Base-by-base conservation (phyloP, 2,329 filamentous ascomycete genomes). In the Nemania sp. region DNA sequence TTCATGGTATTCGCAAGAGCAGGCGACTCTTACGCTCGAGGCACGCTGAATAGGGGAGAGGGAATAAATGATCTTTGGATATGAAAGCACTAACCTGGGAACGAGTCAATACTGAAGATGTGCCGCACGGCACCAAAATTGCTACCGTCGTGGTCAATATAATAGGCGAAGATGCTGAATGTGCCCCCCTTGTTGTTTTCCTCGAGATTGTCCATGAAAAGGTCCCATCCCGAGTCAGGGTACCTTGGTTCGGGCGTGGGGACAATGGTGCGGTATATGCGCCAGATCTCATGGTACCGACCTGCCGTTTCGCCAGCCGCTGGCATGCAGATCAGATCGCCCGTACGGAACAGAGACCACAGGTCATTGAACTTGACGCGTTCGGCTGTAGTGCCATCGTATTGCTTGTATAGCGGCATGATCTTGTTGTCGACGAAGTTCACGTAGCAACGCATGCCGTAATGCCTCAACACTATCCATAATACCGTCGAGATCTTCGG, bases 361-460 rank as follows among this genome's bases (percentile, higher is more conserved):
- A 80, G 63, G 61, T 80, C 78, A 15, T 76, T 72, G 32, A 75
- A 80, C 50, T 71, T 72, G 64, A 80, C 73, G 2, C 71, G 72
- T 5, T 74, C 70, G 4, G 67, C 68, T 0, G 39, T 45, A 9
- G 59, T 72, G 5, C 69, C 72, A 2, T 69, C 65, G 50, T 67
- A 75, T 13, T 64, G 58, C 12, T 62, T 56, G 54, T 75, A 70
- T 1, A 77, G 60, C 3, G 76, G 77, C 68, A 80, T 72, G 25
- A 80, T 66, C 43, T 78, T 75, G 18, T 75, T 67, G 42, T 80
- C 77, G n/a, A 79, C 66, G 54, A 80, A 80, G 35, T 78, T 65
- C 48, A 80, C 75, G 40, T 79, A 80, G 71, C 73, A 76, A 13
- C 76, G 70, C 73, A 80, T 77, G 59, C 2, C 71, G 65, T 15